Evolutionary conservation across 441 rosid species (phyloP), one percentile per base, ranked within the genome.

Genomic region (Dalechampia spathulata): DNA sequence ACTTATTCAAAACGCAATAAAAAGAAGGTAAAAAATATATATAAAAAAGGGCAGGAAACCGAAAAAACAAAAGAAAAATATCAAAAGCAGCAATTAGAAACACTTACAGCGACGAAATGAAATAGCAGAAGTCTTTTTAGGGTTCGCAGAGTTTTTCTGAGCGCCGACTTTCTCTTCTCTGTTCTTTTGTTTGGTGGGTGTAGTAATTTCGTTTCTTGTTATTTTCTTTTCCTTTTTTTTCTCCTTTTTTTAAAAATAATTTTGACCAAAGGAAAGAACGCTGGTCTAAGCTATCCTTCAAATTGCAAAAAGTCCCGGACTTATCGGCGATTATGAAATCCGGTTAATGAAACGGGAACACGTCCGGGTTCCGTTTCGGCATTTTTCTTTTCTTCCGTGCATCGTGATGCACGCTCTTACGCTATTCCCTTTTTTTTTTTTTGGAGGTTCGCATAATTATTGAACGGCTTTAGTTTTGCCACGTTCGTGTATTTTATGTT

Each of bases 301-400:
- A n/a, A 55, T 58, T 55, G 65, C 70, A 74, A 69, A 78, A 72
- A 62, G 75, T 61, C 28, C 63, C 90, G 93, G 95, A 87, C 89
- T 40, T 78, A 76, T 79, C 83, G 70, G 76, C 80, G 86, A 68
- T 78, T 69, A 85, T 91, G 65, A 68, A 87, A 75, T 86, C 77
- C 75, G 77, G 75, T 78, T 84, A 71, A 53, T 25, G 26, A 16
- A 27, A 55, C 65, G 52, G 60, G 66, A 54, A 66, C 60, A 76
- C 79, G 86, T 85, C 94, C 94, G 94, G 91, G 91, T 76, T 85
- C 23, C 5, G 47, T 44, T 85, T 60, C 77, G 57, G 72, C 36
- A 60, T 12, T 58, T 55, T 26, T 28, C 54, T 52, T 12, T 44
- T 15, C 15, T 55, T 55, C 76, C 54, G 72, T 64, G 61, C 49